Percentiles rank a stretch among this genome's conserved stretches.
Conservation (phyloP, 352 stramenopile species). For the Pythium folliculosum region DNA sequence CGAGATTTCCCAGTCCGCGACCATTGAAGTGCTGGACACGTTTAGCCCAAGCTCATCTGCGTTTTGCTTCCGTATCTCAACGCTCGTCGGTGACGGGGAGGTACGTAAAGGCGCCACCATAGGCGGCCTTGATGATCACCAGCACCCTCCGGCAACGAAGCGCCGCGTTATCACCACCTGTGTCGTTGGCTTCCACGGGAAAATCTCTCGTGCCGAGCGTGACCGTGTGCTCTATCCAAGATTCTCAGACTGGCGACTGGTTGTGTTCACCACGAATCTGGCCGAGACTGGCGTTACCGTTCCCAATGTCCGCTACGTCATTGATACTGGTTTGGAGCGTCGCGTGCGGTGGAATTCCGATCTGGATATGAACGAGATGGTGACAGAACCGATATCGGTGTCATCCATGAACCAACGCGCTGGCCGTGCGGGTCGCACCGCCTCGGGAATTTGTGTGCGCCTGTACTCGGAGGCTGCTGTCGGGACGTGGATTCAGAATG, state of each 20-base stretch:
- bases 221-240: conserved; percentile 24
- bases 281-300: conserved; percentile 34
- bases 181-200: conserved; percentile 28
- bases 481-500: conserved; percentile 6
- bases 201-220: conserved; percentile 22
- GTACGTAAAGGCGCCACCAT: background rate
- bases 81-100: background rate
- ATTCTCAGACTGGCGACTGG: background rate
- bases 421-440: conserved; percentile 22
- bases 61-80: conserved; percentile 23
- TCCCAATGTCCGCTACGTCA: conserved; percentile 33
- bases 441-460: conserved; percentile 27
- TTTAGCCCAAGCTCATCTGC: conserved; percentile 1
- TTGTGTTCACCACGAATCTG: conserved; percentile 34
- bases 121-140: background rate
- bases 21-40: conserved; percentile 14
- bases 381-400: conserved; percentile 21
- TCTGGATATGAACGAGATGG: conserved; percentile 32
- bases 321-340: conserved; percentile 33
- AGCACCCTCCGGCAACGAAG: background rate
- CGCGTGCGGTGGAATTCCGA: conserved; percentile 27
- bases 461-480: conserved; percentile 13
- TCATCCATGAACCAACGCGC: conserved; percentile 27
- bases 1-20: conserved; percentile 14
- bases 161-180: conserved; percentile 7